Evolutionary conservation across 305 asterid genomes (phyloP).

Genomic region (Solanum hybrid): DNA sequence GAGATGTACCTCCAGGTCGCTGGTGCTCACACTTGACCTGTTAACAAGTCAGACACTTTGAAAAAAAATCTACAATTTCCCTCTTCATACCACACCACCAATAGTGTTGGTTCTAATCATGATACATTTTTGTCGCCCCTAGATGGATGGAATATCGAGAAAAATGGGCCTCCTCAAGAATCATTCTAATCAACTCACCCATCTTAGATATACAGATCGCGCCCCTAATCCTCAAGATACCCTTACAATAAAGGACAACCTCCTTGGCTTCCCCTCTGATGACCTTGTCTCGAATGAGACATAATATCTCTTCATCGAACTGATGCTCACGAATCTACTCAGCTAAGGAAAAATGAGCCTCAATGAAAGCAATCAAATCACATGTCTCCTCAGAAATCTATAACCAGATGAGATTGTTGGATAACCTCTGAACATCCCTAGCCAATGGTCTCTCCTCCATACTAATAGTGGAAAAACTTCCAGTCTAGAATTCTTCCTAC

Average conservation of each 20-base stretch:
- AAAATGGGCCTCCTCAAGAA: too few relatives aligned
- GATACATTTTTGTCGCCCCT: too few relatives aligned
- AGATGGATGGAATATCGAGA: too few relatives aligned
- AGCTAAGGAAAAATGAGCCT: background rate
- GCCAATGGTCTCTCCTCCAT: too few relatives aligned
- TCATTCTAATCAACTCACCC: background rate
- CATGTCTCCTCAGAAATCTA: background rate
- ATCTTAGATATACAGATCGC: background rate
- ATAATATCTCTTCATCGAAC: background rate
- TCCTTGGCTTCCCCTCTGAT: background rate
- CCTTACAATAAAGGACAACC: background rate
- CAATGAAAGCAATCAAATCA: background rate
- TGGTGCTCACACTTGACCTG: too few relatives aligned
- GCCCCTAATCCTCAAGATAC: background rate
- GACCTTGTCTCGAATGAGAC: background rate
- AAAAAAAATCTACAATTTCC: too few relatives aligned
- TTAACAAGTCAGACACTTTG: too few relatives aligned
- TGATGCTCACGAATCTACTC: background rate
- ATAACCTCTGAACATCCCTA: background rate
- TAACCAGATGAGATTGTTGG: background rate
- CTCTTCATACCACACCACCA: too few relatives aligned
- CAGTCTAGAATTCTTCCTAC: too few relatives aligned
- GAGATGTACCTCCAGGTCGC: too few relatives aligned
- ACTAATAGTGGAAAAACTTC: too few relatives aligned
- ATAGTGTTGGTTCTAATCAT: too few relatives aligned